Percentiles rank a stretch among this genome's conserved stretches.
Evolutionary conservation across 805 yeast species (phyloP).

Genomic region (Ogataea neopini): DNA sequence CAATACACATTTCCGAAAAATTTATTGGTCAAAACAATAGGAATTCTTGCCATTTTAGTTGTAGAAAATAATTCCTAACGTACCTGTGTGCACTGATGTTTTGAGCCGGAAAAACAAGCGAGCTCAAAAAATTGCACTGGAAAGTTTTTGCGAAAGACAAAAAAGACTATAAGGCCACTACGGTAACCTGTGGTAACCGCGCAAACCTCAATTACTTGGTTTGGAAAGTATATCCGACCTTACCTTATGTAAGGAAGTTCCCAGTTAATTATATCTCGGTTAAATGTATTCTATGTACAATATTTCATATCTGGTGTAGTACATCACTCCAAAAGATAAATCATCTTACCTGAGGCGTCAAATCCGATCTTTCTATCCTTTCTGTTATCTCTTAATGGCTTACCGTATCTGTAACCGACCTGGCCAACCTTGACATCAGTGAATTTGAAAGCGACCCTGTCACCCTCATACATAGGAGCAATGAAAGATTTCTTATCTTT

Average conservation of each 20-base stretch:
- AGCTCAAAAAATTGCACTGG: neutral
- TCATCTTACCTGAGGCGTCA: constrained; percentile 63
- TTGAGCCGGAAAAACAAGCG: neutral
- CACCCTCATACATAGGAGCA: constrained; percentile 68
- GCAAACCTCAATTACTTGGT: neutral
- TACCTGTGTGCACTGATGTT: neutral
- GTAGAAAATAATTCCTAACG: neutral
- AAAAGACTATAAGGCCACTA: neutral
- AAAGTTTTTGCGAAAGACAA: neutral
- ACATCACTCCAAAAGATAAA: constrained; percentile 31
- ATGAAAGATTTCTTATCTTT: constrained; percentile 41
- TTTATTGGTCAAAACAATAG: neutral
- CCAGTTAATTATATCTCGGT: neutral
- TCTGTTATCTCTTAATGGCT: constrained; percentile 84
- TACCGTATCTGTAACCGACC: constrained; percentile 92
- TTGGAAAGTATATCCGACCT: neutral
- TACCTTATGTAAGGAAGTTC: neutral
- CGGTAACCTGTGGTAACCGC: neutral
- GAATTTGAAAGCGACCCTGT: constrained; percentile 70
- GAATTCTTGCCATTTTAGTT: neutral
- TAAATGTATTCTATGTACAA: constrained; percentile 9
- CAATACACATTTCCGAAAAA: neutral
- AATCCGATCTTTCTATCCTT: constrained; percentile 76
- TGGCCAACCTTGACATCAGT: constrained; percentile 76
- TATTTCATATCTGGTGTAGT: no score